Evolutionary conservation across 2,329 filamentous ascomycete genomes (phyloP), one percentile per base, ranked within the genome.

Genomic region (Ascochyta viciae-villosae): DNA sequence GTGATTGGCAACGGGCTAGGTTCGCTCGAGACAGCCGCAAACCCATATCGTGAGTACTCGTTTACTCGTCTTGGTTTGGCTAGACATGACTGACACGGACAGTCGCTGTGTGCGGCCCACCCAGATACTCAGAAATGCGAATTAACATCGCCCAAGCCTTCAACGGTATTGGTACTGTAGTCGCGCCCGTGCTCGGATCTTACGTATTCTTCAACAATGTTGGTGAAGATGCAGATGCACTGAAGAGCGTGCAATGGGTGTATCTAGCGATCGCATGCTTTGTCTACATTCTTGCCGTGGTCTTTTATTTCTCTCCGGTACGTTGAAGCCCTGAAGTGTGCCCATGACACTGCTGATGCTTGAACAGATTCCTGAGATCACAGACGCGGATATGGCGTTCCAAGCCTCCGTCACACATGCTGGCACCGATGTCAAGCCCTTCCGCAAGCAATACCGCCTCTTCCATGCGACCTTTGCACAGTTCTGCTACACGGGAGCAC

Each of bases 401-500:
- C 82, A 85, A 64, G 82, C 72, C 12, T 64, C 69, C 38, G 65
- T 63, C 23, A 71, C 74, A 15, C 67, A 75, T 39, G 73, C 68
- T 12, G 71, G 68, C 3, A 70, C 72, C 5, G 71, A 81, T 48
- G 71, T 78, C 24, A 79, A 82, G 50, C 83, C 84, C 0, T 80
- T 88, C 64, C 68, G 70, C 49, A 85, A 83, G 62, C 85, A 88
- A 71, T 92, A 89, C 74, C 85, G 86, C 23, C 81, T 93, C 3
- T 92, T 92, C 80, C 89, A 91, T 66, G 90, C 89, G 12, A 85
- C 89, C 0, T 84, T 87, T 63, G 88, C 89, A 0, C 90, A 94
- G 63, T 93, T 93, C 75, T 90, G 87, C 72, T 95, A 94, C 72
- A 89, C 90, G 0, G 90, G 90, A 43, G 86, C 89, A 0, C 92